These are phyloP conservation scores for Salix brachista DNA, from an alignment of 345 rosid species.

Conservation along the genomic window DNA sequence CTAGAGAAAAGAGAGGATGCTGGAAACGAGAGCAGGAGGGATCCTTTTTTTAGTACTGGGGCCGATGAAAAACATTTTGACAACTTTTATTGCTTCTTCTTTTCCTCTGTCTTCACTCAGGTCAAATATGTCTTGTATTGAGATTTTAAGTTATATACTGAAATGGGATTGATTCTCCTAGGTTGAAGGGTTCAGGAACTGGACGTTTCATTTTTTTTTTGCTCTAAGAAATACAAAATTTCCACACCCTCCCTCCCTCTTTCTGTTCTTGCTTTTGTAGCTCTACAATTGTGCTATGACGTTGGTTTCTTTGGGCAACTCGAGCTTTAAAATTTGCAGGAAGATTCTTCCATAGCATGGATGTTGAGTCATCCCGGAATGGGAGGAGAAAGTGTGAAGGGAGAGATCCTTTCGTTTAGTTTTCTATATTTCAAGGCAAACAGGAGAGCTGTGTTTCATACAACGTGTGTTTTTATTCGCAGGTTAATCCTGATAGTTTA, in stretches of 20 bases:
- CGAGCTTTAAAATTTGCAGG: not conserved
- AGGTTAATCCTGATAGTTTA: too few species aligned
- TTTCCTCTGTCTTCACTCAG: slow-evolving; percentile 8
- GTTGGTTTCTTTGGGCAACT: not conserved
- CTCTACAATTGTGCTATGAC: not conserved
- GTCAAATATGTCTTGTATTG: slow-evolving; percentile 26
- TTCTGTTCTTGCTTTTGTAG: too few species aligned
- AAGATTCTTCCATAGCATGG: too few species aligned
- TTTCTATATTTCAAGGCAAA: too few species aligned
- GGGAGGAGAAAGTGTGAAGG: too few species aligned
- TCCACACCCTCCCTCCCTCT: not conserved
- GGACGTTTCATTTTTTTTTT: not conserved
- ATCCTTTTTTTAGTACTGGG: slow-evolving; percentile 10
- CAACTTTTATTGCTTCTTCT: not conserved
- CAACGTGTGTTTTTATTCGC: too few species aligned
- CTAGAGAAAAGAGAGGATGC: slow-evolving; percentile 16
- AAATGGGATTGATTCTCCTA: slow-evolving; percentile 4
- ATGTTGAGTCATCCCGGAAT: too few species aligned
- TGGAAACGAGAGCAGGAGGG: slow-evolving; percentile 14
- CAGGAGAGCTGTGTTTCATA: too few species aligned
- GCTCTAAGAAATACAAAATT: not conserved
- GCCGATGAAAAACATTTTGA: slow-evolving; percentile 13
- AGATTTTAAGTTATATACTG: slow-evolving; percentile 24
- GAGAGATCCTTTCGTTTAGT: too few species aligned
- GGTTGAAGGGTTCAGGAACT: slow-evolving; percentile 12